Percentiles rank a stretch among this genome's conserved stretches.
Evolutionary conservation across 2,329 filamentous ascomycete genomes (phyloP).

Genomic region (Ophiostoma populinum): DNA sequence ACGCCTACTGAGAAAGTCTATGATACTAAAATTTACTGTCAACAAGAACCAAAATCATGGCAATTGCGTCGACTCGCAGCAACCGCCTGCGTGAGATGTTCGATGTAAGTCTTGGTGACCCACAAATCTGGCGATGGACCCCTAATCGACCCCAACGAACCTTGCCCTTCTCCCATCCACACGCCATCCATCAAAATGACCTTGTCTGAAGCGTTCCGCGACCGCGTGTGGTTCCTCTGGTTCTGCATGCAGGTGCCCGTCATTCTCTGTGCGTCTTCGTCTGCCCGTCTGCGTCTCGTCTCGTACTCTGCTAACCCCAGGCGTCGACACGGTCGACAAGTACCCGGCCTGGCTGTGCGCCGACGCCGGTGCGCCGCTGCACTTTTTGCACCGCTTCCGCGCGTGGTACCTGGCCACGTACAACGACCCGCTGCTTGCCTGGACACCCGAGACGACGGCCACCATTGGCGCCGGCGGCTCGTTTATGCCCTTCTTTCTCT

Average conservation of each 20-base stretch:
- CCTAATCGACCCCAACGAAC: too few relatives aligned
- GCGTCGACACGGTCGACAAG: conserved; percentile 34
- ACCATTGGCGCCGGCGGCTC: conserved; percentile 14
- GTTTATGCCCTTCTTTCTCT: too few relatives aligned
- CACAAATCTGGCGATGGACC: too few relatives aligned
- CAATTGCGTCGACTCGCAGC: too few relatives aligned
- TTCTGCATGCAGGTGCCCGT: conserved; percentile 17
- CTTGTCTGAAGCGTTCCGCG: conserved; percentile 6
- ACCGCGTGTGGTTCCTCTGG: conserved; percentile 19
- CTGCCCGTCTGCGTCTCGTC: neutral
- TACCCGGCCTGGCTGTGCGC: conserved; percentile 31
- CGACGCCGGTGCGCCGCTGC: conserved; percentile 25
- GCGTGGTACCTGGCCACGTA: conserved; percentile 28
- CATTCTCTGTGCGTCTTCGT: conserved; percentile 14
- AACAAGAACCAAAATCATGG: too few relatives aligned
- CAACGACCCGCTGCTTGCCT: conserved; percentile 35
- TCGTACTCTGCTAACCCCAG: conserved; percentile 16
- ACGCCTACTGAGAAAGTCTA: too few relatives aligned
- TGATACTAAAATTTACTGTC: too few relatives aligned
- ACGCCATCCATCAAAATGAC: conserved; percentile 1
- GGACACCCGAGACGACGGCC: conserved; percentile 14
- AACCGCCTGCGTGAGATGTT: too few relatives aligned
- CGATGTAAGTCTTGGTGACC: too few relatives aligned
- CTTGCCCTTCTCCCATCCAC: too few relatives aligned
- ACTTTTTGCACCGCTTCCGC: conserved; percentile 28